Evolutionary conservation across 2,329 filamentous ascomycete species (phyloP).

Genomic region (Chrysoporthe deuterocubensis): DNA sequence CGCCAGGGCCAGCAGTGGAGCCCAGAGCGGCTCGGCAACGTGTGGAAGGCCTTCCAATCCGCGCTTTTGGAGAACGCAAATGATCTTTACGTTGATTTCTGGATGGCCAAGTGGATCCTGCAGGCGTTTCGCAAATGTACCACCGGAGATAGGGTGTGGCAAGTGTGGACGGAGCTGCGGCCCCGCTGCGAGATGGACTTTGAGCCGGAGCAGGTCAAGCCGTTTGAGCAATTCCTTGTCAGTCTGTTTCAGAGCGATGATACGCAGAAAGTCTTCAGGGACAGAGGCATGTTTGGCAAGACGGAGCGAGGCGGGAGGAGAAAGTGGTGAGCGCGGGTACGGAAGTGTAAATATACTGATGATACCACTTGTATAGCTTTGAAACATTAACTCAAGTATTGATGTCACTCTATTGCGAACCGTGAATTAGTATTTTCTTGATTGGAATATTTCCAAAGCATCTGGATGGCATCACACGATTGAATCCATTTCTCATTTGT

Average conservation of each 20-base stretch:
- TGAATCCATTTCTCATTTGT: no score
- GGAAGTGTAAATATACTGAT: constrained; percentile 16
- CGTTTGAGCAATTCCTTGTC: constrained; percentile 49
- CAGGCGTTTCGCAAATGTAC: constrained; percentile 67
- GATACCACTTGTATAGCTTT: constrained; percentile 29
- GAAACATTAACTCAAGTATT: background rate
- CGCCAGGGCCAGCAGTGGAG: constrained; percentile 71
- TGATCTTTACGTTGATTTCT: constrained; percentile 58
- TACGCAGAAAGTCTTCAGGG: constrained; percentile 29
- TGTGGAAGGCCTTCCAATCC: constrained; percentile 68
- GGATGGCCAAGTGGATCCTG: constrained; percentile 65
- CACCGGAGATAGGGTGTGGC: constrained; percentile 53
- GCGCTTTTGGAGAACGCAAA: constrained; percentile 53
- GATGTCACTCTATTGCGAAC: background rate
- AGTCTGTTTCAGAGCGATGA: constrained; percentile 47
- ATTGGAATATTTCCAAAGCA: no score
- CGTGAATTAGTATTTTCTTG: no score
- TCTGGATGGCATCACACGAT: no score
- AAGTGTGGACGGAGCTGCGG: constrained; percentile 57
- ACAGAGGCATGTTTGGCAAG: constrained; percentile 26
- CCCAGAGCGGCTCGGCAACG: constrained; percentile 64
- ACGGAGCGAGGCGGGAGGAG: background rate
- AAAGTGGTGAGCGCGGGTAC: background rate
- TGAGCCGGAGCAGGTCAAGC: constrained; percentile 36
- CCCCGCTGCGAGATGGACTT: constrained; percentile 50